Evolutionary conservation across 306 rosid species (phyloP), one percentile per base, ranked within the genome.

Genomic region (Ochetophila trinervis): DNA sequence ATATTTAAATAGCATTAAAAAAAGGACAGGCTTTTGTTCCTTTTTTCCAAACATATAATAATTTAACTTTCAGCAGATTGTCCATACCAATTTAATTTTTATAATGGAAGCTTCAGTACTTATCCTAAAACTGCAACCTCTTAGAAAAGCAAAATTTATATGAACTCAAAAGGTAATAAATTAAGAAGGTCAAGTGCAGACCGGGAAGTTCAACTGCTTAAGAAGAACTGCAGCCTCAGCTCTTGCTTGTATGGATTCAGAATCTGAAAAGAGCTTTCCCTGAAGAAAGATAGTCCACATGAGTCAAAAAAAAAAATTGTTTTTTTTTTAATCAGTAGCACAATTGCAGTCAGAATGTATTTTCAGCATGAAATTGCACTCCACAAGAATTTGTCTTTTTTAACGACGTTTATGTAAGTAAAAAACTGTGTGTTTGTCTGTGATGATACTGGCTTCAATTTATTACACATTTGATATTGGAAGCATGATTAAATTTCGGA

Each of bases 191-290:
- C 21, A n/a, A 68, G 76, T 60, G 76, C 94, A 17, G 68, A 93
- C 99, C 71, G 91, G 91, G 74, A 86, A 93, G 74, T 93, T 81
- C 81, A 93, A 74, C 85, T 81, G 91, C 87, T 87, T 90, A 73
- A 93, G 97, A 73, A 93, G 97, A 75, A 90, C 87, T 47, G 96
- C 97, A 79, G 96, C 94, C 72, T 90, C 99, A 8, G 99, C 91
- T 86, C 99, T 90, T 68, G 80, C 79, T 78, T 93, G 97, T 53
- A 93, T 83, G 67, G 96, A 90, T 78, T 93, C 97, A 50, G 84
- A 81, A 77, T 93, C 99, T 40, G 97, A 87, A 79, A 90, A 93
- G 62, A 93, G 83, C 88, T 81, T 93, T 60, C 79, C 97, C 99
- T 93, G 66, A 30, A 59, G 32, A 68, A 70, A 61, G 56, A 71